phyloP scores from a whole-genome alignment of 352 stramenopile species.

The Pythium biforme region DNA sequence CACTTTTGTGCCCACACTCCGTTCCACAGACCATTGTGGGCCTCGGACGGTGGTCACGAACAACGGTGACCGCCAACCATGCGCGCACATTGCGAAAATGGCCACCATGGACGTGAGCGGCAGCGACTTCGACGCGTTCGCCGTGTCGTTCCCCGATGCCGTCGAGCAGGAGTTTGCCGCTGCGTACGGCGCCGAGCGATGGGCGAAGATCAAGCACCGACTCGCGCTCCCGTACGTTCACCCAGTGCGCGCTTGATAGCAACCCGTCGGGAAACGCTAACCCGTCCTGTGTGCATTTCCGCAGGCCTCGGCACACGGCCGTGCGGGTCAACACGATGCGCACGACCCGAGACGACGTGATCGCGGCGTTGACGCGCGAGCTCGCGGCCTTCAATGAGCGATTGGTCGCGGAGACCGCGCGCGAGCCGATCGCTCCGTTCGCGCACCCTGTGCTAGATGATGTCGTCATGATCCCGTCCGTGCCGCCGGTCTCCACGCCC shows the following conservation, averaged over 20 bases:
- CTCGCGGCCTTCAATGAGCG: slow-evolving; percentile 57
- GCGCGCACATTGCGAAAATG: background rate
- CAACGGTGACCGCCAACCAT: no score
- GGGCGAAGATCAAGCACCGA: slow-evolving; percentile 69
- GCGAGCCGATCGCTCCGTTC: slow-evolving; percentile 21
- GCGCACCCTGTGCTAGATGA: slow-evolving; percentile 46
- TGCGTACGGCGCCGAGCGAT: slow-evolving; percentile 65
- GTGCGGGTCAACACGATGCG: slow-evolving; percentile 80
- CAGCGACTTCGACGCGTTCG: slow-evolving; percentile 56
- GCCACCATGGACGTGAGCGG: slow-evolving; percentile 19
- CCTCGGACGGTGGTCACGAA: no score
- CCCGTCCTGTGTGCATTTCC: background rate
- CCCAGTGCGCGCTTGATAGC: background rate
- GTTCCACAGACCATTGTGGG: background rate
- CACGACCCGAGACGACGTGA: slow-evolving; percentile 50
- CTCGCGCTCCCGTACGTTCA: slow-evolving; percentile 58
- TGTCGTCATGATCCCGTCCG: slow-evolving; percentile 71
- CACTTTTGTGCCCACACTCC: no score
- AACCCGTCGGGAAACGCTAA: slow-evolving; percentile 7
- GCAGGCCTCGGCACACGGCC: slow-evolving; percentile 60
- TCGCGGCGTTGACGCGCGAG: slow-evolving; percentile 41
- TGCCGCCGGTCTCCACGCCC: slow-evolving; percentile 30
- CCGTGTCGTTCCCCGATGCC: slow-evolving; percentile 60
- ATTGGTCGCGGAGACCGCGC: slow-evolving; percentile 42
- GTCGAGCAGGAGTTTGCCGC: slow-evolving; percentile 61